These are phyloP conservation scores for Solioccasus polychromus DNA, from an alignment of 768 basidiomycete species.

Conservation along the genomic window DNA sequence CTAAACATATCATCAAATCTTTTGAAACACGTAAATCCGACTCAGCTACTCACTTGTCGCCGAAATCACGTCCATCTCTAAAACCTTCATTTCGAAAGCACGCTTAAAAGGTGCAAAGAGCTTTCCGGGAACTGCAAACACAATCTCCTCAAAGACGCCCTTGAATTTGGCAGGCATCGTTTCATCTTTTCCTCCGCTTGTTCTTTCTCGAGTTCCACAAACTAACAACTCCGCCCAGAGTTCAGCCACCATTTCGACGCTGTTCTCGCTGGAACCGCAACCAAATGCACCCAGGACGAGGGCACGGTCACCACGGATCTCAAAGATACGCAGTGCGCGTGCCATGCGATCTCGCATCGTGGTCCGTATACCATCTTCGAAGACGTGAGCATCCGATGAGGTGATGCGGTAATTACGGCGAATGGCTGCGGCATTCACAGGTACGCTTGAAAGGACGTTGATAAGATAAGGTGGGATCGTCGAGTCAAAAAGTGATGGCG, in stretches of 20 bases:
- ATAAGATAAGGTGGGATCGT: slow-evolving; percentile 39
- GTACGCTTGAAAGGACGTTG: slow-evolving; percentile 40
- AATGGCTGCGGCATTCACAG: slow-evolving; percentile 43
- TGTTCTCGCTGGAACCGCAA: slow-evolving; percentile 42
- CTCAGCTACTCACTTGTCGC: slow-evolving; percentile 25
- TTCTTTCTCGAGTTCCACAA: slow-evolving; percentile 30
- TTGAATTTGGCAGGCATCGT: slow-evolving; percentile 35
- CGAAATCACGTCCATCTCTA: slow-evolving; percentile 35
- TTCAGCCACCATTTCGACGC: slow-evolving; percentile 38
- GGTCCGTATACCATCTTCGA: slow-evolving; percentile 37
- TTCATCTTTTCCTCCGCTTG: slow-evolving; percentile 14
- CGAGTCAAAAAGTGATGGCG: slow-evolving; percentile 13
- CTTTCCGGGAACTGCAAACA: slow-evolving; percentile 43
- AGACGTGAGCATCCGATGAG: slow-evolving; percentile 33
- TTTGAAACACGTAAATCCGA: neutral
- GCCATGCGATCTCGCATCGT: slow-evolving; percentile 51
- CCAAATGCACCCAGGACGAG: slow-evolving; percentile 47
- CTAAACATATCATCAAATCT: slow-evolving; percentile 1
- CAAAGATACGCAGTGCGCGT: slow-evolving; percentile 42
- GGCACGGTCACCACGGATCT: slow-evolving; percentile 36
- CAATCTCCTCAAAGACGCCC: slow-evolving; percentile 39
- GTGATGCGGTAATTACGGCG: slow-evolving; percentile 36
- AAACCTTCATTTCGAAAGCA: slow-evolving; percentile 39
- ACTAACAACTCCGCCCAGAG: slow-evolving; percentile 47
- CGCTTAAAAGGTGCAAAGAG: slow-evolving; percentile 35